These are phyloP conservation scores for Erodium texanum DNA, from an alignment of 441 rosid species.

Conservation along the genomic window DNA sequence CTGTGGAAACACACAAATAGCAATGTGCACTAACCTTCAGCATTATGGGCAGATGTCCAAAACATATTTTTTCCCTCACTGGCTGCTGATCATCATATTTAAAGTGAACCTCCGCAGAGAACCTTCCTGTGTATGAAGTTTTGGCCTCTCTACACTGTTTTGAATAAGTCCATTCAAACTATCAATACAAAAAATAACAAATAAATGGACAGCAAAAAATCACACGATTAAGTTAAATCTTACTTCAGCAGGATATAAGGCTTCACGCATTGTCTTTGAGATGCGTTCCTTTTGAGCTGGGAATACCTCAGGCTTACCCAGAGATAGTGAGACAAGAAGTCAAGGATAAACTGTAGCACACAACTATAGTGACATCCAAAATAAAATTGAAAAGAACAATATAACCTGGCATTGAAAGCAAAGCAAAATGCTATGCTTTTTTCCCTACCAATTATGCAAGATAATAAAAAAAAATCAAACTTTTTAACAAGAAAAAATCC, in stretches of 20 bases:
- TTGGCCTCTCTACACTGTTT: slow-evolving; percentile 83
- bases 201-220: background rate
- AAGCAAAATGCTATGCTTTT: background rate
- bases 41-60: slow-evolving; percentile 87
- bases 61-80: slow-evolving; percentile 51
- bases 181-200: slow-evolving; percentile 1
- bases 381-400: background rate
- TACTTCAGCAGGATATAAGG: slow-evolving; percentile 70
- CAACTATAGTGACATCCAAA: background rate
- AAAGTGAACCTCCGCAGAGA: slow-evolving; percentile 52
- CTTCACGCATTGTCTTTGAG: slow-evolving; percentile 31
- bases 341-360: slow-evolving; percentile 34
- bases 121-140: slow-evolving; percentile 63
- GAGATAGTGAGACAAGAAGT: slow-evolving; percentile 45
- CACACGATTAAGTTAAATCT: slow-evolving; percentile 6
- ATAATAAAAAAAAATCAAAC: background rate
- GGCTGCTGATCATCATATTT: slow-evolving; percentile 33
- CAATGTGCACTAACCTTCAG: slow-evolving; percentile 47
- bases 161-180: slow-evolving; percentile 7
- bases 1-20: background rate
- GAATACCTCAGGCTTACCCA: slow-evolving; percentile 51
- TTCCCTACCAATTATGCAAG: background rate
- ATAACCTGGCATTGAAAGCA: background rate
- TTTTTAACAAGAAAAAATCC: background rate
- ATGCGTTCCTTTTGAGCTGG: slow-evolving; percentile 54